Conservation (phyloP, 345 rosid species). For the Theobroma cacao region DNA sequence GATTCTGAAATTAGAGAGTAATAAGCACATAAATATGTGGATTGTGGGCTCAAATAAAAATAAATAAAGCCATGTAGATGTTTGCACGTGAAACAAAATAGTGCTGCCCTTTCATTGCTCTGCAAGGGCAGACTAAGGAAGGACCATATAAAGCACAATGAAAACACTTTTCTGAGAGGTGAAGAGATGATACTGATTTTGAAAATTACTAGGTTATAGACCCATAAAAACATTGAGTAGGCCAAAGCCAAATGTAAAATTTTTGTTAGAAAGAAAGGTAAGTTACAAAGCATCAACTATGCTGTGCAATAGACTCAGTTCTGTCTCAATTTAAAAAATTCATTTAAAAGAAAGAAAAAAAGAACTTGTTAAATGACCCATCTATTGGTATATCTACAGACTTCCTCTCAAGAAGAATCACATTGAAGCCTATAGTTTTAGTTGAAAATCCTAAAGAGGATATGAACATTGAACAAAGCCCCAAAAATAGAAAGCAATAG, state of each 20-base stretch:
- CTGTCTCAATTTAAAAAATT: not conserved
- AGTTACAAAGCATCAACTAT: not conserved
- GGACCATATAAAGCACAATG: not conserved
- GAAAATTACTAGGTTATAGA: not conserved
- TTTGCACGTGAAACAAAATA: not conserved
- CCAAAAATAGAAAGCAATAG: not conserved
- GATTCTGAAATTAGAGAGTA: constrained; percentile 52
- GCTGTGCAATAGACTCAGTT: not conserved
- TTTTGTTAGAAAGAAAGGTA: not conserved
- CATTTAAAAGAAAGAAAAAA: not conserved
- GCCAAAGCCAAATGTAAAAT: not conserved
- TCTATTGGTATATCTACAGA: not conserved
- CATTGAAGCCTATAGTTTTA: not conserved
- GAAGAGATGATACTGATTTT: not conserved
- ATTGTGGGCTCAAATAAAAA: not conserved
- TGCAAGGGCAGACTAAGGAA: not conserved
- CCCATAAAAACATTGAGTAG: not conserved
- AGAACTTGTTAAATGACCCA: not conserved
- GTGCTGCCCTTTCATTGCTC: not conserved
- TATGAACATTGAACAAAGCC: not conserved
- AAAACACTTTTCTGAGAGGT: not conserved
- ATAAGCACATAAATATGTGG: constrained; percentile 6
- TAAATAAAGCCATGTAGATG: not conserved
- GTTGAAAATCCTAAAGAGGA: not conserved
- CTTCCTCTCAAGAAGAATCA: not conserved